Evolutionary conservation across 768 basidiomycete species (phyloP), one percentile per base, ranked within the genome.

Genomic region (Neoboletus subvelutipes): DNA sequence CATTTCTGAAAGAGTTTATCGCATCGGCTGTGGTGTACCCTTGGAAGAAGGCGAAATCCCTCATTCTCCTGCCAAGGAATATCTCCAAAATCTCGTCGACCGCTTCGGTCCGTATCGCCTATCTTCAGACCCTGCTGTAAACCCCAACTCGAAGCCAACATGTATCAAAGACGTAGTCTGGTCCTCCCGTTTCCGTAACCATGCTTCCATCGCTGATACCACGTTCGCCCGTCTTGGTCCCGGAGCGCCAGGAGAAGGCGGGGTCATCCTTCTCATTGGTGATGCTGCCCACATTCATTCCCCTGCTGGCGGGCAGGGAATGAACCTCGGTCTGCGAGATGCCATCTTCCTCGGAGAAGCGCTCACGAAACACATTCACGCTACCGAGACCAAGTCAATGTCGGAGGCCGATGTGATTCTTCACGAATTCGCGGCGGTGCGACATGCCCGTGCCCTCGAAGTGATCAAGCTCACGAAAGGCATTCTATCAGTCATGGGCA

Each of bases 311-410:
- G 83, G 83, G 1, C 81, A 82, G 52, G 83, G 82, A 12, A 80
- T 84, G 81, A 82, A 83, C 58, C 75, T 83, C n/a, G 80, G 82
- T 6, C 67, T 84, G n/a, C 75, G 81, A 17, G 83, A 84, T 57
- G 81, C 78, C 8, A 65, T 82, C 22, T 69, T 72, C 47, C 73
- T 83, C 4, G 81, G 76, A 6, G 72, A 76, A n/a, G 74, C 64
- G 8, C 65, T 83, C 40, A 64, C 67, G 18, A 66, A 71, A n/a
- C 78, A 78, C 64, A 55, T 76, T 1, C 59, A 41, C 4, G 61
- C 59, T 31, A 12, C 57, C 3, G 54, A 64, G 40, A 56, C 54
- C 0, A 42, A 46, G 24, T 20, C 62, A 2, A 28, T 49, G 15
- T 20, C 56, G 7, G 61, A 60, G n/a, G 63, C 63, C 0, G 76